These are phyloP conservation scores for Tuber umbilicatum DNA, from an alignment of 495 filamentous ascomycete genomes.

Conservation along the genomic window DNA sequence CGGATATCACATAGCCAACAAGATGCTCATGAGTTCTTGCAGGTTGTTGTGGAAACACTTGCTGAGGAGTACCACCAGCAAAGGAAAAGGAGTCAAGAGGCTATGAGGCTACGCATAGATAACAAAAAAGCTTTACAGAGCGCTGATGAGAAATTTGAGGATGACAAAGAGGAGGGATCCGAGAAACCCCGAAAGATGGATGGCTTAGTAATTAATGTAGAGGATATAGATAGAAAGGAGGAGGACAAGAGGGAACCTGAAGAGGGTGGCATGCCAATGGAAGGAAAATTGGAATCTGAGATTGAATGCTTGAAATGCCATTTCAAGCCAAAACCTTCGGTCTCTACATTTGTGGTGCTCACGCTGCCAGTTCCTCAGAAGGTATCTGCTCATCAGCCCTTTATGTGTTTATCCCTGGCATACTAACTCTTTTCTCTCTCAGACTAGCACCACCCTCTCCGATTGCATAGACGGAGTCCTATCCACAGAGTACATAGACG, in stretches of 20 bases:
- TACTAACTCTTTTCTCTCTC: constrained; percentile 15
- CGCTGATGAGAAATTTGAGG: constrained; percentile 10
- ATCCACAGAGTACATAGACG: constrained; percentile 92
- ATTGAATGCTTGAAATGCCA: constrained; percentile 85
- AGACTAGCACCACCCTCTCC: constrained; percentile 58
- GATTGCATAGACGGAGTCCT: constrained; percentile 87
- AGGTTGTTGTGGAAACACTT: constrained; percentile 84
- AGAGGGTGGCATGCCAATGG: constrained; percentile 41
- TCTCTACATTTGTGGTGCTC: constrained; percentile 81
- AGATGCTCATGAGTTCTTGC: constrained; percentile 97
- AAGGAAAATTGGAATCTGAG: constrained; percentile 66
- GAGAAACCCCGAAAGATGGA: constrained; percentile 15
- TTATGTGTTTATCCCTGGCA: constrained; percentile 40
- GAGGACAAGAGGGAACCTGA: constrained; percentile 27
- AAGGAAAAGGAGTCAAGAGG: constrained; percentile 24
- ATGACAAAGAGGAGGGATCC: background rate
- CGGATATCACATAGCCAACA: constrained; percentile 90
- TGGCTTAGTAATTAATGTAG: constrained; percentile 19
- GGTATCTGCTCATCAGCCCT: constrained; percentile 47
- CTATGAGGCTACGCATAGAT: constrained; percentile 12
- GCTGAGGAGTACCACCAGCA: constrained; percentile 79
- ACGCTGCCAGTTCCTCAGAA: constrained; percentile 84
- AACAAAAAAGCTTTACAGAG: constrained; percentile 8
- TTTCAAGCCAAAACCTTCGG: constrained; percentile 76
- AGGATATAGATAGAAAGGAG: constrained; percentile 13